Evolutionary conservation across 306 rosid species (phyloP).

Genomic region (Luffa aegyptiaca): DNA sequence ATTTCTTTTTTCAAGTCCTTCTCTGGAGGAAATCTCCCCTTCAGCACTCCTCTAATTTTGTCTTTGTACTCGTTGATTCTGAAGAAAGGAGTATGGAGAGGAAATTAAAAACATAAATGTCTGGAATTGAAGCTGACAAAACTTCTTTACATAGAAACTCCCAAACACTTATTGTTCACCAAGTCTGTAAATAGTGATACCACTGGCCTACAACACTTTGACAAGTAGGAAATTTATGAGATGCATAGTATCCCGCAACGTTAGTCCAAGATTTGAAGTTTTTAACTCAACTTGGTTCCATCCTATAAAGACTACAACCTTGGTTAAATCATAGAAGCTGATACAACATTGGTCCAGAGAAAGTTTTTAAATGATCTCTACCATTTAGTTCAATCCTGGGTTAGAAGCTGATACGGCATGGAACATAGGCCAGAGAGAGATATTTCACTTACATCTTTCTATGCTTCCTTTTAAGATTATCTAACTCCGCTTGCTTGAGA

Average conservation of each 20-base stretch:
- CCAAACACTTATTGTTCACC: neutral
- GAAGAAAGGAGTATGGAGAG: constrained; percentile 16
- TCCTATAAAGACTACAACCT: neutral
- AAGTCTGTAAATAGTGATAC: neutral
- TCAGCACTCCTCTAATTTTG: constrained; percentile 65
- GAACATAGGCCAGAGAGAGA: constrained; percentile 4
- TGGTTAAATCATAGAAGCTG: too few species aligned
- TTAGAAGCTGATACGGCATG: neutral
- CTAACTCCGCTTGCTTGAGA: too few species aligned
- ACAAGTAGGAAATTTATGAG: neutral
- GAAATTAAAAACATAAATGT: constrained; percentile 11
- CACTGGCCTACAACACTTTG: neutral
- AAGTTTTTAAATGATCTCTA: neutral
- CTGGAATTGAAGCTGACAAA: constrained; percentile 10
- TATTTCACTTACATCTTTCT: constrained; percentile 48
- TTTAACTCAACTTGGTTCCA: neutral
- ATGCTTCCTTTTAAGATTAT: constrained; percentile 53
- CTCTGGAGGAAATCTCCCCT: constrained; percentile 81
- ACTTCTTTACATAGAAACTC: neutral
- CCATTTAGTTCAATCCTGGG: neutral
- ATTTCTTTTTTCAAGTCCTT: constrained; percentile 83
- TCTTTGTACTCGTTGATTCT: constrained; percentile 75
- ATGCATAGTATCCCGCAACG: neutral
- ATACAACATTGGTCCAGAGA: too few species aligned
- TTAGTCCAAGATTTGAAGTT: neutral